These are phyloP conservation scores for Claviceps pazoutovae DNA, from an alignment of 2,329 filamentous ascomycete genomes.

Conservation along the genomic window DNA sequence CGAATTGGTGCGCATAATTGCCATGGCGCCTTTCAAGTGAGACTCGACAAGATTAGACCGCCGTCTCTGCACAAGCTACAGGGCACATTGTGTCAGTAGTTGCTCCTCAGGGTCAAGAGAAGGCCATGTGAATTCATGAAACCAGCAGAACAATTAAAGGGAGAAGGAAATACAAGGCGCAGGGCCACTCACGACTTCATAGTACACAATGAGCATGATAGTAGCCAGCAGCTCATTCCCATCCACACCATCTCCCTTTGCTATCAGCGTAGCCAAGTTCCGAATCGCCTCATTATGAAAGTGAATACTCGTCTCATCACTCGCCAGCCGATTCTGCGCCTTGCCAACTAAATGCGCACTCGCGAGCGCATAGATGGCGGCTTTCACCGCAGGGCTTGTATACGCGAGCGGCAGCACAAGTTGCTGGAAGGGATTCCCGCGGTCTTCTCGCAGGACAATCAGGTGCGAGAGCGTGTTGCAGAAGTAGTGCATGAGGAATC, in stretches of 20 bases:
- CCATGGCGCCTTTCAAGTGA: conserved; percentile 47
- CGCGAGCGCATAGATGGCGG: conserved; percentile 72
- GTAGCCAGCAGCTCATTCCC: conserved; percentile 45
- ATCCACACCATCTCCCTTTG: conserved; percentile 33
- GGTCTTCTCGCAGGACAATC: conserved; percentile 51
- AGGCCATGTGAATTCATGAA: too few species aligned
- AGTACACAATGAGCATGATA: conserved; percentile 49
- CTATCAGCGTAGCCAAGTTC: conserved; percentile 42
- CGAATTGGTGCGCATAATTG: conserved; percentile 39
- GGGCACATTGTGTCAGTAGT: neutral
- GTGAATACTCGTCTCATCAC: conserved; percentile 38
- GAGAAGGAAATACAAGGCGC: neutral
- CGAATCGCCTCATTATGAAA: conserved; percentile 48
- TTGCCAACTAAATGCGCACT: conserved; percentile 69
- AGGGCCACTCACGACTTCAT: conserved; percentile 42
- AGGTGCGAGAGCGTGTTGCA: conserved; percentile 49
- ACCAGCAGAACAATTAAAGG: neutral
- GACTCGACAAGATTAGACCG: conserved; percentile 45
- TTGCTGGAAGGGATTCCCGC: conserved; percentile 49
- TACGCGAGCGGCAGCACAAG: conserved; percentile 46
- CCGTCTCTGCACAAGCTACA: conserved; percentile 44
- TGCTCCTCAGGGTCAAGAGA: neutral
- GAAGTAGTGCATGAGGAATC: conserved; percentile 46
- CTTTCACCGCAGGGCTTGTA: conserved; percentile 48
- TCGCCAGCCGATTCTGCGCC: conserved; percentile 29